Percentiles rank a stretch among this genome's conserved stretches.
phyloP scores from a whole-genome alignment of 2,329 filamentous ascomycete species.

The Lithohypha guttulata region DNA sequence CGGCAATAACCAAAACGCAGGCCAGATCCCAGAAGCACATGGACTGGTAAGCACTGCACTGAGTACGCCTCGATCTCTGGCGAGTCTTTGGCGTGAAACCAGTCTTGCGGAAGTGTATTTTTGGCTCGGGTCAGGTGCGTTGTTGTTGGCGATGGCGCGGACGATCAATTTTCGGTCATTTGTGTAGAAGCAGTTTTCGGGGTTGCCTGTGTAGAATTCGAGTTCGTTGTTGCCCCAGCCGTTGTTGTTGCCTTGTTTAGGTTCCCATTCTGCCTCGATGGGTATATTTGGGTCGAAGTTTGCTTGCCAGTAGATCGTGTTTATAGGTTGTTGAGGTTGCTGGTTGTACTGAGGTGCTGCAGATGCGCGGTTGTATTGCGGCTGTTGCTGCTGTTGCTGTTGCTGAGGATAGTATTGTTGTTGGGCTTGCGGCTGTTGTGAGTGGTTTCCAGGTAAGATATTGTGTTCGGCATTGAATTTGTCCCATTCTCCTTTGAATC shows the following conservation, averaged over 20 bases:
- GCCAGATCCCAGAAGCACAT: slow-evolving; percentile 19
- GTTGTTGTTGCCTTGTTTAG: slow-evolving; percentile 20
- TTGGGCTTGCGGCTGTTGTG: slow-evolving; percentile 9
- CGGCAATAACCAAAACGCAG: slow-evolving; percentile 22
- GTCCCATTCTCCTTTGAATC: slow-evolving; percentile 6
- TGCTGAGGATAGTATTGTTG: slow-evolving; percentile 6
- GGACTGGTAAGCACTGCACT: slow-evolving; percentile 17
- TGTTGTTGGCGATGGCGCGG: slow-evolving; percentile 15
- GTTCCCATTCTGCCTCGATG: slow-evolving; percentile 17
- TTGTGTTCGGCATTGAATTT: slow-evolving; percentile 8
- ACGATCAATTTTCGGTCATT: slow-evolving; percentile 18
- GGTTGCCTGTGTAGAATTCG: slow-evolving; percentile 17
- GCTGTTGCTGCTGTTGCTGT: slow-evolving; percentile 8
- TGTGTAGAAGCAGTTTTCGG: slow-evolving; percentile 18
- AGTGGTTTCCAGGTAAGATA: slow-evolving; percentile 2
- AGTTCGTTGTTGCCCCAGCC: slow-evolving; percentile 23
- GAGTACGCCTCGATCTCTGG: slow-evolving; percentile 16
- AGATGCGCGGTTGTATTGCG: slow-evolving; percentile 2
- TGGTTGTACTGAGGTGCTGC: slow-evolving; percentile 10
- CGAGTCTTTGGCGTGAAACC: slow-evolving; percentile 18
- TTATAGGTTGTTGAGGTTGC: slow-evolving; percentile 6
- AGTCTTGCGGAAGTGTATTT: slow-evolving; percentile 21
- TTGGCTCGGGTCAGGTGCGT: slow-evolving; percentile 13
- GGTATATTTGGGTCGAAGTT: slow-evolving; percentile 14
- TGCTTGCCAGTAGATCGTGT: slow-evolving; percentile 17